phyloP scores from a whole-genome alignment of 805 yeast species.

The Lipomyces starkeyi region DNA sequence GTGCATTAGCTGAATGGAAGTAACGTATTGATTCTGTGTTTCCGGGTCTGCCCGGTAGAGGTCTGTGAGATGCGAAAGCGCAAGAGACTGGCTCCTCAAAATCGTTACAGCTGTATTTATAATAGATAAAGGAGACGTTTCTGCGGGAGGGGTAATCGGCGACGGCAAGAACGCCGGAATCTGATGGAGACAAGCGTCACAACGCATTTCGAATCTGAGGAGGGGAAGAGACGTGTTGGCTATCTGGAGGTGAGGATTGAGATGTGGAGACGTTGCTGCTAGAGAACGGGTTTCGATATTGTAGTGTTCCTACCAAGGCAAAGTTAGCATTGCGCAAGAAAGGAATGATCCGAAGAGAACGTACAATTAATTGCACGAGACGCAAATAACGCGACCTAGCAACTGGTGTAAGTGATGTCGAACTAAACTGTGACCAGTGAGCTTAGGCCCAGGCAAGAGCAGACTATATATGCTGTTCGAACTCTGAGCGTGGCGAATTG shows the following conservation, averaged over 20 bases:
- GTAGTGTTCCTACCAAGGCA: background rate
- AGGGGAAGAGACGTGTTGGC: too few species aligned
- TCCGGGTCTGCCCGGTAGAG: slow-evolving; percentile 40
- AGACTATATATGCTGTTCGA: background rate
- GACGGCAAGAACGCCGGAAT: background rate
- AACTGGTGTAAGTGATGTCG: background rate
- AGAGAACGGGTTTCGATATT: background rate
- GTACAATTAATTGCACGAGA: background rate
- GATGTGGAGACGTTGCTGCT: too few species aligned
- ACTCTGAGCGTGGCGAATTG: background rate
- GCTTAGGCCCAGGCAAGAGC: background rate
- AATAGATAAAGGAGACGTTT: slow-evolving; percentile 58
- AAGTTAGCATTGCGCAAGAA: background rate
- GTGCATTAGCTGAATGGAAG: slow-evolving; percentile 46
- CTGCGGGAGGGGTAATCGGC: slow-evolving; percentile 54
- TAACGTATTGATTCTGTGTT: slow-evolving; percentile 43
- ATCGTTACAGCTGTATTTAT: slow-evolving; percentile 50
- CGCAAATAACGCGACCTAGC: background rate
- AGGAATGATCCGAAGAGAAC: background rate
- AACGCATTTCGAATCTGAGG: slow-evolving; percentile 9
- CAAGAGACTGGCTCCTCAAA: slow-evolving; percentile 48
- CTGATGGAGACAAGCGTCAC: slow-evolving; percentile 11
- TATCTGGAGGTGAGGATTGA: too few species aligned
- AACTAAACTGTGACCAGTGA: background rate
- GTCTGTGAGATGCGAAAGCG: slow-evolving; percentile 45